Conservation (phyloP, 345 rosid genomes). For the Eucalyptus curtisii region DNA sequence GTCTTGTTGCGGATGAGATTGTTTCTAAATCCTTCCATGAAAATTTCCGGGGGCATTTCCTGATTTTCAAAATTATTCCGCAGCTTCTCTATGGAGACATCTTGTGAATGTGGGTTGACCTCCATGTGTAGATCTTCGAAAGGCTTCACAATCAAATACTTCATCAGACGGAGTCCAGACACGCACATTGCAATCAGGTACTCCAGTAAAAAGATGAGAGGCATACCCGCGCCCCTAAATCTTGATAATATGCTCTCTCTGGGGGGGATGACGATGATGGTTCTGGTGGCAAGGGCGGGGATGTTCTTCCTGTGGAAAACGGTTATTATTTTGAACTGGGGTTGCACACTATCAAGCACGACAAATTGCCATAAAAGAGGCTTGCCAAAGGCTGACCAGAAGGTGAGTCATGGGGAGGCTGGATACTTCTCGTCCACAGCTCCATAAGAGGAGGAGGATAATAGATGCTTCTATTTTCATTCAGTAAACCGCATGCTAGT, state of each 20-base stretch:
- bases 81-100: conserved; percentile 34
- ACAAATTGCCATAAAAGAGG: not conserved
- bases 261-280: conserved; percentile 33
- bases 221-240: conserved; percentile 38
- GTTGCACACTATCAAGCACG: not conserved
- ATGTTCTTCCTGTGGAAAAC: conserved; percentile 36
- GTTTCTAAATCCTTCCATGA: conserved; percentile 12
- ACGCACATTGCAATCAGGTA: not conserved
- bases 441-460: conserved; percentile 60
- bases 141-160: conserved; percentile 22
- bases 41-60: not conserved
- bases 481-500: conserved; percentile 26
- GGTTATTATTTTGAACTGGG: not conserved
- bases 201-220: not conserved
- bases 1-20: conserved; percentile 11
- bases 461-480: conserved; percentile 13
- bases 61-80: not conserved
- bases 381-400: conserved; percentile 32
- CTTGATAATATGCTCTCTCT: conserved; percentile 16
- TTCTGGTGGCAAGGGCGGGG: conserved; percentile 24
- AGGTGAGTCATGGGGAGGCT: conserved; percentile 36
- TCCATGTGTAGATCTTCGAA: conserved; percentile 39
- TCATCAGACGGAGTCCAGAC: not conserved
- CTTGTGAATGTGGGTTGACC: conserved; percentile 23
- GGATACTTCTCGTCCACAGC: conserved; percentile 54